phyloP scores from a whole-genome alignment of 768 basidiomycete species.

The Mycena latifolia region DNA sequence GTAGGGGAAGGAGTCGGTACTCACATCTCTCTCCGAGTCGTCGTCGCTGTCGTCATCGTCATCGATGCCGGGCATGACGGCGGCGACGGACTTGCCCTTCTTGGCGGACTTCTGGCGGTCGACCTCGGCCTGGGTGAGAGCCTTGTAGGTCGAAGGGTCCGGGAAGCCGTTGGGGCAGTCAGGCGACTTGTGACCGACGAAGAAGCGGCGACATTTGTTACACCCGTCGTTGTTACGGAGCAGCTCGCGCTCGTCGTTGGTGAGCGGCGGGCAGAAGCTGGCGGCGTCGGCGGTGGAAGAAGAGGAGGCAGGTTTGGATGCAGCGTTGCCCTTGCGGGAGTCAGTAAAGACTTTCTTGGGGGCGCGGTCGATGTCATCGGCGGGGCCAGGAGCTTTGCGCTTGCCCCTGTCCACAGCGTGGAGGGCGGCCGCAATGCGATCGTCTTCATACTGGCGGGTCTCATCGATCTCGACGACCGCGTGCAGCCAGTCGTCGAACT shows the following conservation, averaged over 20 bases:
- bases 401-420: neutral
- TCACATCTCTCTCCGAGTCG: neutral
- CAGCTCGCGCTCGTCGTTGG: neutral
- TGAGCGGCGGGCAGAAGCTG: neutral
- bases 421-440: neutral
- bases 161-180: neutral
- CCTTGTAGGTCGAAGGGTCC: neutral
- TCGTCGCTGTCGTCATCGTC: neutral
- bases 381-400: neutral
- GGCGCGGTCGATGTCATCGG: neutral
- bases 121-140: neutral
- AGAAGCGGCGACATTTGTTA: neutral
- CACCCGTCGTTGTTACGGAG: constrained; percentile 1
- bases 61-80: neutral
- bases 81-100: neutral
- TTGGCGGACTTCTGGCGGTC: neutral
- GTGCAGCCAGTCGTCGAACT: neutral
- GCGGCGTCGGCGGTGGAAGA: neutral
- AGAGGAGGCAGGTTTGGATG: neutral
- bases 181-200: neutral
- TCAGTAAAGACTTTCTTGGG: neutral
- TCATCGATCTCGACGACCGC: neutral
- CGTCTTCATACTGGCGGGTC: neutral
- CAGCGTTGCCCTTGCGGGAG: neutral
- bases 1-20: neutral